phyloP scores from a whole-genome alignment of 257 asterid species.

The Petrea volubilis region DNA sequence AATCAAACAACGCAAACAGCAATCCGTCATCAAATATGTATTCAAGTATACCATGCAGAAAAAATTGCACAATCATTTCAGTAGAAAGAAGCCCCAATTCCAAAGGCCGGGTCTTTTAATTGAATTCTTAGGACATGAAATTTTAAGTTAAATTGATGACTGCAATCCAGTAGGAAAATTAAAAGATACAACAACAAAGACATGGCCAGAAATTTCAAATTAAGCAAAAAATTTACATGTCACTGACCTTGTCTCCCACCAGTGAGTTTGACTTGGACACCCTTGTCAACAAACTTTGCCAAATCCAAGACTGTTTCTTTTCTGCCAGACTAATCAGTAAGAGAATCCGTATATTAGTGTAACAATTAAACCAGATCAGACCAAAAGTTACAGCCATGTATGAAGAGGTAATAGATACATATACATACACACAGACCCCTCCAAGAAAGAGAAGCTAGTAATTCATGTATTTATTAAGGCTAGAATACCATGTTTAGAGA shows the following conservation, averaged over 20 bases:
- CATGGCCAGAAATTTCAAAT: not conserved
- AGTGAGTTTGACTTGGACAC: conserved; percentile 64
- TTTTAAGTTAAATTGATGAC: not conserved
- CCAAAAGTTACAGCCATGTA: not conserved
- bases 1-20: not conserved
- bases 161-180: not conserved
- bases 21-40: no score
- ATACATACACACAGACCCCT: not conserved
- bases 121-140: not conserved
- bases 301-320: conserved; percentile 62
- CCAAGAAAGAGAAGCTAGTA: not conserved
- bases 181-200: not conserved
- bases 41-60: not conserved
- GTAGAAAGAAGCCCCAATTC: not conserved
- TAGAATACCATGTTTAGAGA: conserved; percentile 13
- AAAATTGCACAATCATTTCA: not conserved
- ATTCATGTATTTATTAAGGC: not conserved
- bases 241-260: conserved; percentile 60
- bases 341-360: not conserved
- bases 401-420: not conserved
- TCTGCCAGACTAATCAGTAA: conserved; percentile 46
- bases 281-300: conserved; percentile 61
- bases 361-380: not conserved
- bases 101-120: not conserved
- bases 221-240: not conserved